Base-by-base conservation (phyloP, 768 basidiomycete species). In the Termitomyces sp. region DNA sequence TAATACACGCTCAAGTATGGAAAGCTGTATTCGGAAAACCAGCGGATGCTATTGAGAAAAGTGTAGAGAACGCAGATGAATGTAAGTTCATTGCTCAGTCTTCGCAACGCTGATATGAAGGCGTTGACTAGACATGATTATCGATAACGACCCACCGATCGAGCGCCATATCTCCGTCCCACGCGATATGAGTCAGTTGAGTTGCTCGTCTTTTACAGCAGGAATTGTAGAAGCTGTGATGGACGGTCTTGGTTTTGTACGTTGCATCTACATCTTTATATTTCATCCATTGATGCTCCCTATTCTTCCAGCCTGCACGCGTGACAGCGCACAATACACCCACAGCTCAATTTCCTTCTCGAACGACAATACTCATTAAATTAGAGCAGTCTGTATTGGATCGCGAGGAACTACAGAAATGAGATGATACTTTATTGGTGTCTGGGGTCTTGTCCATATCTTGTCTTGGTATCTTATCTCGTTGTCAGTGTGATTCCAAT, bases 291-390 rank as follows among this genome's bases (percentile, higher is more conserved):
- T 47, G 8, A 51, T 53, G 42, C 34, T 51, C 42, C 22, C 32
- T 24, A 60, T 62, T 62, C 56, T 43, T 58, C 22, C 54, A 45
- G 96, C 96, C 97, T 28, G 93, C 96, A 9, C 80, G 96, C 62
- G 97, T 98, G 28, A 98, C 97, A 0, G 94, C 96, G 0, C 97
- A 98, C 67, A 87, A 87, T 55, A 96, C 97, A 1, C 89, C 94
- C 5, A 92, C 81, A 0, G 74, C 86, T 10, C 85, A 88, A 55
- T 82, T 78, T 64, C 92, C 95, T 3, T 82, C 84, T 49, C 82
- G 94, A 51, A 97, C 88, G 5, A 96, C 95, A n/a, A 94, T 99
- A 55, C 81, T 99, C 51, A 96, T 99, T 74, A 98, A 98, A 72
- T 76, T 98, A 57, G 93, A 98, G 71, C 87, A 85, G 65, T 87